Evolutionary conservation across 371 early-diverging fungal species (phyloP).

Genomic region (Gilbertella persicaria): DNA sequence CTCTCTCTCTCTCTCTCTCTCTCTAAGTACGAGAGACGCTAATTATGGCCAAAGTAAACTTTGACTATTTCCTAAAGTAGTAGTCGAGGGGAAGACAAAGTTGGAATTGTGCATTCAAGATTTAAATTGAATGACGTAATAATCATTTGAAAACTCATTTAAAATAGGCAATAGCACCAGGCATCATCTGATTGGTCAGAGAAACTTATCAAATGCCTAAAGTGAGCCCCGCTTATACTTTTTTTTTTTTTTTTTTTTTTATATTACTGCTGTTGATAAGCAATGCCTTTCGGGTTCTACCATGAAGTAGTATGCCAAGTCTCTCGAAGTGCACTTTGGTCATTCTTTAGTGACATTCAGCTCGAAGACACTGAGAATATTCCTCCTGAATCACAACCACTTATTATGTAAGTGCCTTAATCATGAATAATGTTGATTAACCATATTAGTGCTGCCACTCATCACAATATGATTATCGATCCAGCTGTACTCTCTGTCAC

Average conservation of each 20-base stretch:
- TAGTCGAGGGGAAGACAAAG: too few relatives aligned
- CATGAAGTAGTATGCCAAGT: slow-evolving; percentile 46
- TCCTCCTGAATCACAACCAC: slow-evolving; percentile 35
- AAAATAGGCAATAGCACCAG: too few relatives aligned
- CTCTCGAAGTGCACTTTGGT: slow-evolving; percentile 51
- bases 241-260: neutral
- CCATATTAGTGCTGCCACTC: slow-evolving; percentile 46
- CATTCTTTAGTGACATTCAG: slow-evolving; percentile 46
- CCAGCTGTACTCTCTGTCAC: slow-evolving; percentile 52
- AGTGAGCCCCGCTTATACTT: too few relatives aligned
- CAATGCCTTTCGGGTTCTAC: slow-evolving; percentile 47
- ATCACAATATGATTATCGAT: slow-evolving; percentile 63
- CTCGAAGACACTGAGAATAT: slow-evolving; percentile 41
- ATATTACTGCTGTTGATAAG: neutral
- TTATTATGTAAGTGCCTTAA: slow-evolving; percentile 36
- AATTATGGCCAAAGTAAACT: too few relatives aligned
- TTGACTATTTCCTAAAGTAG: too few relatives aligned
- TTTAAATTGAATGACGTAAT: too few relatives aligned
- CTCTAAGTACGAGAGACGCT: too few relatives aligned
- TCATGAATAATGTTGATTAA: neutral
- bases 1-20: too few relatives aligned
- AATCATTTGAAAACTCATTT: too few relatives aligned
- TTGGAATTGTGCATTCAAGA: too few relatives aligned
- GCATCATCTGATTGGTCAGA: too few relatives aligned
- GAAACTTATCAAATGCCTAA: too few relatives aligned